Conservation (phyloP, 2,329 filamentous ascomycete species). For the Neurospora sp. region DNA sequence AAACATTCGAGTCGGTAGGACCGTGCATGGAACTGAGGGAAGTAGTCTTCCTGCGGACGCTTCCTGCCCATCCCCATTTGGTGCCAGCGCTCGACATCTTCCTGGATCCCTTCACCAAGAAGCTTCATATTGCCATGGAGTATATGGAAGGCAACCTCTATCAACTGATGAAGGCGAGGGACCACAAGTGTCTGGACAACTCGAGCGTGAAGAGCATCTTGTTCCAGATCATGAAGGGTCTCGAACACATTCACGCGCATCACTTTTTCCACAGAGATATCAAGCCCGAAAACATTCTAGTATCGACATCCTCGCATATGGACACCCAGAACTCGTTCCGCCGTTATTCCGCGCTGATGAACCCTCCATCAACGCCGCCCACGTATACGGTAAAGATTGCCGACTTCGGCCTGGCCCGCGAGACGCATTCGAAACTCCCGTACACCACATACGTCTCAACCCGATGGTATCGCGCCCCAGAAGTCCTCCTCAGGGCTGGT, state of each 20-base stretch:
- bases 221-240: conserved; percentile 89
- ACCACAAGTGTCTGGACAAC: conserved; percentile 87
- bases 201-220: conserved; percentile 94
- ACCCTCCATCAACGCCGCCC: conserved; percentile 87
- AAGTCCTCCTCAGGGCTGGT: conserved; percentile 85
- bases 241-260: conserved; percentile 96
- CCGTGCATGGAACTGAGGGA: conserved; percentile 90
- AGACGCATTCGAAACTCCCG: conserved; percentile 90
- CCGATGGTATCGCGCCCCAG: conserved; percentile 93
- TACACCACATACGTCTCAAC: conserved; percentile 99
- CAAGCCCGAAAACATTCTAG: conserved; percentile 97
- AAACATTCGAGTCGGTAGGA: conserved; percentile 87
- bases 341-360: conserved; percentile 86
- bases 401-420: conserved; percentile 93
- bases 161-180: conserved; percentile 95
- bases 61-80: conserved; percentile 81
- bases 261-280: conserved; percentile 98
- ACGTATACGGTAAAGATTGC: conserved; percentile 96
- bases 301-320: conserved; percentile 78
- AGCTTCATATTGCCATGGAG: conserved; percentile 97
- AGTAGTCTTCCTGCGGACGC: conserved; percentile 87
- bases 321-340: conserved; percentile 80
- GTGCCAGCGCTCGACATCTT: conserved; percentile 99
- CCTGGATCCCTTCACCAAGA: conserved; percentile 89
- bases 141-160: conserved; percentile 99